Evolutionary conservation across 495 filamentous ascomycete genomes (phyloP), one percentile per base, ranked within the genome.

Genomic region (Neurospora sp.): DNA sequence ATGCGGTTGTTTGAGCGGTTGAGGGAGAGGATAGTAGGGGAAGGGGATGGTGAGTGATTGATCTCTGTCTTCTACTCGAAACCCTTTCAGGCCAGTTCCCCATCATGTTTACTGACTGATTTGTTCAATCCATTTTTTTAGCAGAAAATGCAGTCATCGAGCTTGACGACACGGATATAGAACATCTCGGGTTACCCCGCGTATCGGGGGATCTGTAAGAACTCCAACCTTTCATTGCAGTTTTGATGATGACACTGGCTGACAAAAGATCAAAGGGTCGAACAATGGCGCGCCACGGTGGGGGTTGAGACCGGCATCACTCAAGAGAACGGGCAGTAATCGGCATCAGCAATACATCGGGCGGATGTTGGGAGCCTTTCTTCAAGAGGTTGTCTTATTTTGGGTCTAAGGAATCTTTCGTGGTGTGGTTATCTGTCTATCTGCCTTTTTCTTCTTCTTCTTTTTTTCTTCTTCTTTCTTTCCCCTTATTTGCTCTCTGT

Each of bases 251-350:
- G 27, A 31, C 27, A 31, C 5, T 27, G 27, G 27, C 53, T 65
- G 14, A 65, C 27, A 31, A 14, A 4, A 35, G 9, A 65, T 18
- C 18, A n/a, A n/a, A 72, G 68, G 71, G 42, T 74, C n/a, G 73
- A 72, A 68, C 71, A 72, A 41, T 74, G 73, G 73, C 73, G 73
- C 39, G 69, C 44, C n/a, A 65, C 27, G 5, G 53, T 65, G 11
- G 53, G 53, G 53, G 27, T 9, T 31, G 53, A 65, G 53, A 35
- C 53, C 6, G 53, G 53, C 31, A 65, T 65, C 31, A 65, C 27
- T 35, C 53, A 12, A 3, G 27, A 37, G 27, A 65, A 16, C 4
- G 27, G 9, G 22, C 14, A 65, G 53, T 65, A 65, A 20, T 46
- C 8, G 7, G 42, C 48, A 65, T 37, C n/a, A 46, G 44, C 7